A percentile compares a stretch with the other conserved stretches of the same genome.
These are phyloP conservation scores for Tephrocybe sp. DNA, from an alignment of 768 basidiomycete genomes.

Conservation along the genomic window DNA sequence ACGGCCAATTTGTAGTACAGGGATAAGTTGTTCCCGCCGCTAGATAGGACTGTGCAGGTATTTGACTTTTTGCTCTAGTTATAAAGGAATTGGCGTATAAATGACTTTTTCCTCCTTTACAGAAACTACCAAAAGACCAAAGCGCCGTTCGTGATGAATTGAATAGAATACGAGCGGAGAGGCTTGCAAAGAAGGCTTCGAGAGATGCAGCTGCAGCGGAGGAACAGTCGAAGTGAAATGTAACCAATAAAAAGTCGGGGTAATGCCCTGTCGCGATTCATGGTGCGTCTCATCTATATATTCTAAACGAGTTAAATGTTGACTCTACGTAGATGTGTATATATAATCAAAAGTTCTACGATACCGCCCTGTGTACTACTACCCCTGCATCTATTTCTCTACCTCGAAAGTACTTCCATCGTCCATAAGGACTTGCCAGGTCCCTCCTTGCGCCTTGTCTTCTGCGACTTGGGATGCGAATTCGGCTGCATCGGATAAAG, in stretches of 20 bases:
- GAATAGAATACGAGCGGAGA: slow-evolving; percentile 65
- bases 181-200: slow-evolving; percentile 45
- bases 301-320: no score
- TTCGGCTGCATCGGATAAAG: slow-evolving; percentile 47
- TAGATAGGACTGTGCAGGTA: slow-evolving; percentile 55
- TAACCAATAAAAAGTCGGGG: not conserved
- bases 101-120: not conserved
- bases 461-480: slow-evolving; percentile 41
- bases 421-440: slow-evolving; percentile 39
- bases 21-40: slow-evolving; percentile 65
- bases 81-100: not conserved
- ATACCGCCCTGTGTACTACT: not conserved
- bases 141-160: slow-evolving; percentile 64
- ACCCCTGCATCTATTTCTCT: slow-evolving; percentile 17
- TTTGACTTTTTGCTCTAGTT: not conserved
- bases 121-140: slow-evolving; percentile 69
- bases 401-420: slow-evolving; percentile 36
- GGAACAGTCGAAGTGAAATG: not conserved
- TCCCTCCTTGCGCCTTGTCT: slow-evolving; percentile 25
- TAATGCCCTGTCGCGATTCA: not conserved
- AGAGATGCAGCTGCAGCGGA: slow-evolving; percentile 34
- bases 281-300: no score
- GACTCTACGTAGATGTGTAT: slow-evolving; percentile 7
- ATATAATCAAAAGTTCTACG: slow-evolving; percentile 1
- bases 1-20: slow-evolving; percentile 49